Base-by-base conservation (phyloP, 257 asterid genomes). In the Linderniella brevidens region DNA sequence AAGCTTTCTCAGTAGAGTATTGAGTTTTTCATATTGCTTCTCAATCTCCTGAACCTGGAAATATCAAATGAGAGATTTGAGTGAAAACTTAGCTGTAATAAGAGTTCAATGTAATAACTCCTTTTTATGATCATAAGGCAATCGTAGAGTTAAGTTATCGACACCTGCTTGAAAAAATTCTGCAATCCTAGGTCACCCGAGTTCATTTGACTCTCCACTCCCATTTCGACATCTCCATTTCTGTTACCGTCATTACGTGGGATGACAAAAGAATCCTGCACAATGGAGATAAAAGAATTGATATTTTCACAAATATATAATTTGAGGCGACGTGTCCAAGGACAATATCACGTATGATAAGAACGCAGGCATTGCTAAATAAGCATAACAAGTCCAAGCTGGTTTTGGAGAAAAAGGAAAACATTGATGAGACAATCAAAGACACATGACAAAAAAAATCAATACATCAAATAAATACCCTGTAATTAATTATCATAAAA, bases 191-290 rank as follows among this genome's bases (percentile, higher is more conserved):
- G 68, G 56, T 90, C 96, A 50, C 72, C 96, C 0, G 92, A 65
- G 55, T 64, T 69, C 69, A 63, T 60, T 49, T 69, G 61, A 51
- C 69, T 75, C 55, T 71, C 78, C 46, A 38, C 38, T 64, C 96
- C 99, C 92, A 85, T 69, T 76, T 90, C 99, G 58, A 90, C 67
- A 67, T 90, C 99, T 12, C 77, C 80, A 58, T 60, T 64, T 66
- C 92, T 68, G 54, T 75, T 62, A 51, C 43, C 56, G 60, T 70
- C 81, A 63, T 66, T 74, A 70, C 68, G 70, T 48, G 86, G 74
- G 76, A 50, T 35, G 53, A 51, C 80, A 68, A 75, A 80, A 6
- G 93, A 80, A 48, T 70, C 94, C 88, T 78, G 65, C 19, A 65
- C 56, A 32, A 47, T 9, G 35, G 62, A 58, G 54, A 36, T 55